Percentiles rank a stretch among this genome's conserved stretches.
phyloP scores from a whole-genome alignment of 306 rosid genomes.

The Lupinus albus region DNA sequence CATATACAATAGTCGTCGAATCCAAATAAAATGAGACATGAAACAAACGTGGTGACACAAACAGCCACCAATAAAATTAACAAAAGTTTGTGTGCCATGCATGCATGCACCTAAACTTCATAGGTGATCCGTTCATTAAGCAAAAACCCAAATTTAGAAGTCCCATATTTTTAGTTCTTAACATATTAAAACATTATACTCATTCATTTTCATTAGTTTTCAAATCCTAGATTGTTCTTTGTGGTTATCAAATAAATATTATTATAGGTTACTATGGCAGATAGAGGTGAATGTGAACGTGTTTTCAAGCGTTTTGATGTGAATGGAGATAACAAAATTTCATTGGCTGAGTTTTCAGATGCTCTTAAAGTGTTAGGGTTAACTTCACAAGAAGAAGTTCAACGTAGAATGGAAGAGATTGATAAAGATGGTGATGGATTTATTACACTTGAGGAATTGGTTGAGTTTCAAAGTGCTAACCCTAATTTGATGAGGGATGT shows the following conservation, averaged over 20 bases:
- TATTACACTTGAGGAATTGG: constrained; percentile 59
- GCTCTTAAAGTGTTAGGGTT: constrained; percentile 63
- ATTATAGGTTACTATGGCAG: constrained; percentile 19
- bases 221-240: background rate
- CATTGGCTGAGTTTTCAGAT: constrained; percentile 54
- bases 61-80: background rate
- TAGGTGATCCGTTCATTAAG: constrained; percentile 35
- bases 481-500: constrained; percentile 62
- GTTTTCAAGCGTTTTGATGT: constrained; percentile 67
- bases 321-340: constrained; percentile 66
- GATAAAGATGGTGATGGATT: constrained; percentile 66
- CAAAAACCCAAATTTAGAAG: background rate
- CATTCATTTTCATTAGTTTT: constrained; percentile 1
- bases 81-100: background rate
- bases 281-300: constrained; percentile 53
- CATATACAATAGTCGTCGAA: too few relatives aligned
- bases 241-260: background rate
- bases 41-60: constrained; percentile 28
- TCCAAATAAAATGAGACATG: background rate
- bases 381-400: constrained; percentile 59
- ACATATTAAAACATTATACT: constrained; percentile 7
- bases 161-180: background rate
- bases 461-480: constrained; percentile 50
- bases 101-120: constrained; percentile 1
- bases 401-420: constrained; percentile 59